A percentile compares a stretch with the other conserved stretches of the same genome.
These are phyloP conservation scores for Cryphonectria japonica DNA, from an alignment of 2,329 filamentous ascomycete genomes.

Conservation along the genomic window DNA sequence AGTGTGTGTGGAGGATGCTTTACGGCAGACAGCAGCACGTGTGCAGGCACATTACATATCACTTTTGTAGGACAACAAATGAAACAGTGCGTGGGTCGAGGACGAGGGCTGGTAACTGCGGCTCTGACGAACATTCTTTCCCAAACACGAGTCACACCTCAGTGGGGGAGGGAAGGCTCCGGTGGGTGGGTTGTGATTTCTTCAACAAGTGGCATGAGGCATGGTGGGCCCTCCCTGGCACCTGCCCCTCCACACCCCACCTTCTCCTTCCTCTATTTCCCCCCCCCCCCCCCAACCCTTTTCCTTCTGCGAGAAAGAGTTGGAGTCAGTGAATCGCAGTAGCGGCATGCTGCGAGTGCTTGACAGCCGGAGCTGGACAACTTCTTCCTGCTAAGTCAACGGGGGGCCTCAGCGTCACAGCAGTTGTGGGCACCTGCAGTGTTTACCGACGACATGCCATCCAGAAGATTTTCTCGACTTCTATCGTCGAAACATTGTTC, in stretches of 20 bases:
- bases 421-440: constrained; percentile 6
- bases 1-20: background rate
- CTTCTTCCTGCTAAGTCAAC: background rate
- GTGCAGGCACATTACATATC: background rate
- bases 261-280: too few relatives aligned
- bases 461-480: background rate
- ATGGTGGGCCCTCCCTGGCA: background rate
- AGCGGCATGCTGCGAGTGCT: background rate
- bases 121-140: background rate
- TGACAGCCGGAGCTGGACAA: background rate
- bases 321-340: background rate
- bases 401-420: constrained; percentile 1
- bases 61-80: background rate
- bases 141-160: background rate
- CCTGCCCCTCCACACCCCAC: background rate
- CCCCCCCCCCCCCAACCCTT: background rate
- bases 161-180: background rate
- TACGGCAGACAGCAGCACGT: background rate
- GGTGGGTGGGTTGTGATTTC: background rate
- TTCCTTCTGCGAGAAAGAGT: background rate
- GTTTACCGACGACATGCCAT: background rate
- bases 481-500: background rate
- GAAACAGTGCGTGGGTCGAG: background rate
- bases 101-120: background rate
- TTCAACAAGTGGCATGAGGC: background rate